Base-by-base conservation (phyloP, 2,329 filamentous ascomycete species). In the Colletotrichum liaoningense region DNA sequence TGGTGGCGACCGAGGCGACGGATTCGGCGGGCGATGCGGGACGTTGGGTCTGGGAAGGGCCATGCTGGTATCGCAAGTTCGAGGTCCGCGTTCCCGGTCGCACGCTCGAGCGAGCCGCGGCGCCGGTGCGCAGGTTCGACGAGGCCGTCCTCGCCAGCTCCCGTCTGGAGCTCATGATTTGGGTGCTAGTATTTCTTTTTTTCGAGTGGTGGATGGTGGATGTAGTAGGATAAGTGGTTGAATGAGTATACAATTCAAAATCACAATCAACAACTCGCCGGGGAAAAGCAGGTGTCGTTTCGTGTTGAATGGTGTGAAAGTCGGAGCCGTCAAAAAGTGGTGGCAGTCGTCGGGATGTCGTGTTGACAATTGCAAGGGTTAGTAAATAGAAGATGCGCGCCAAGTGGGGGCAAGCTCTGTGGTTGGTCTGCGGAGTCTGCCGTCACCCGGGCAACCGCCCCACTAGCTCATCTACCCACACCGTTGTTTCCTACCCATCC, bases 1-100 rank as follows among this genome's bases (percentile, higher is more conserved):
- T 83, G 63, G 88, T 87, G 33, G 89, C 83, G 38, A 87, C 83
- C 4, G 93, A 93, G 65, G 89, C 87, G 26, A 94, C 80, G 8
- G 93, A 94, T 58, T 91, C 90, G 73, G 93, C 90, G 5, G 95
- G 94, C 5, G 95, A 96, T 14, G 88, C 84, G 33, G 92, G 86
- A 59, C 83, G 56, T 79, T 79, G 82, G 58, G 82, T 77, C 35
- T 55, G 72, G 11, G 73, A 74, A 4, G 74, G 67, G 22, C 69
- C 63, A 19, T 67, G 30, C 19, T 74, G 73, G 22, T 75, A 74
- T 12, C 74, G 73, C 46, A 76, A 38, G 14, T 69, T 75, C n/a
- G 74, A 75, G 55, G 68, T 72, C 28, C 74, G 72, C 14, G 74
- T 65, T 58, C 70, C 55, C 35, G 74, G 67, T 28, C 74, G 72